Percentiles rank a stretch among this genome's conserved stretches.
These are phyloP conservation scores for Leccinum pachyderme DNA, from an alignment of 1,284 basidiomycete genomes.

Conservation along the genomic window DNA sequence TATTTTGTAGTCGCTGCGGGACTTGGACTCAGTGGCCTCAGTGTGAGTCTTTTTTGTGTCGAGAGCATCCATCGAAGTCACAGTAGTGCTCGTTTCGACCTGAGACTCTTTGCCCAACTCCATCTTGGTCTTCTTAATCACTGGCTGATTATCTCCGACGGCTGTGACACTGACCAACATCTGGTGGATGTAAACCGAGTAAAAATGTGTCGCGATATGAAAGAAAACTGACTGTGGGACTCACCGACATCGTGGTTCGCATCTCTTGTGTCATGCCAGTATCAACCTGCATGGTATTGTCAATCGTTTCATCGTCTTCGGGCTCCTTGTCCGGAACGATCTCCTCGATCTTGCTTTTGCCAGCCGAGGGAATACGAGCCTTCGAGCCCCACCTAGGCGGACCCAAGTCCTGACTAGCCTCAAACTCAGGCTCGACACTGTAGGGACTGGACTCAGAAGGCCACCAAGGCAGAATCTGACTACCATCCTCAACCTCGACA, in stretches of 20 bases:
- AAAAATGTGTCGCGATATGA: background rate
- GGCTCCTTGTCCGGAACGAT: background rate
- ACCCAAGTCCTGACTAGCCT: background rate
- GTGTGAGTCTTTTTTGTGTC: background rate
- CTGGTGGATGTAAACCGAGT: background rate
- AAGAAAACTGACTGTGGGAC: background rate
- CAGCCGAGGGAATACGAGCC: background rate
- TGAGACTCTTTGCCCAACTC: background rate
- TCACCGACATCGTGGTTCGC: background rate
- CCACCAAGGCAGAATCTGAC: background rate
- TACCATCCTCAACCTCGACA: background rate
- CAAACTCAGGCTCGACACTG: background rate
- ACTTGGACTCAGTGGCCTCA: background rate
- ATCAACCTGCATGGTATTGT: background rate
- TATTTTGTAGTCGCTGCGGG: background rate
- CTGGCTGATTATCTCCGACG: background rate
- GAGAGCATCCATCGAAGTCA: background rate
- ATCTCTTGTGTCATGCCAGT: background rate
- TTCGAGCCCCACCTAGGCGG: background rate
- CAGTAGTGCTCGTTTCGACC: background rate
- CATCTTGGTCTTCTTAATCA: background rate
- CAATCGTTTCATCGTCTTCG: background rate
- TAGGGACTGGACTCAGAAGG: background rate
- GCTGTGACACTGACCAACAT: background rate
- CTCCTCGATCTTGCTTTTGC: slow-evolving; percentile 1